Evolutionary conservation across 1,284 basidiomycete species (phyloP).

Genomic region (Cutaneotrichosporon sp.): DNA sequence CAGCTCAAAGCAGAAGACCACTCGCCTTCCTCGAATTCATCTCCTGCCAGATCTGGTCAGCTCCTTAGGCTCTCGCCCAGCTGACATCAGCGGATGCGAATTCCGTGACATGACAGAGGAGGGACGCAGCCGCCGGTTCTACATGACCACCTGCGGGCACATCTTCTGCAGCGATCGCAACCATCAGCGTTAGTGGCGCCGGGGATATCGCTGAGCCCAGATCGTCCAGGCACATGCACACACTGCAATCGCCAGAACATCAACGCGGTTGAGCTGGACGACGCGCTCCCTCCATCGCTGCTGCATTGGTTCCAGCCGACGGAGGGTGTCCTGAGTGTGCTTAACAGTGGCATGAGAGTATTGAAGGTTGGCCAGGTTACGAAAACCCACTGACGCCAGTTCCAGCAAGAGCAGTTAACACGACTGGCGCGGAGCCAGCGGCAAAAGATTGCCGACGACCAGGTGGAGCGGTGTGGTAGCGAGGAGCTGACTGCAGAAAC

Average conservation of each 20-base stretch:
- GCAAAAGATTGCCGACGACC: neutral
- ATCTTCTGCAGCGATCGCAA: constrained; percentile 28
- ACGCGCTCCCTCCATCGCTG: constrained; percentile 1
- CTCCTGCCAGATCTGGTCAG: constrained; percentile 33
- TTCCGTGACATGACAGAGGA: neutral
- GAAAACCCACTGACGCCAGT: neutral
- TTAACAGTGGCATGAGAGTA: neutral
- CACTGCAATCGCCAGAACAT: constrained; percentile 16
- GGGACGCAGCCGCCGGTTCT: constrained; percentile 18
- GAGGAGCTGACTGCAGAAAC: neutral
- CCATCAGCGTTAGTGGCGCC: constrained; percentile 26
- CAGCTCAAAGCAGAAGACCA: neutral
- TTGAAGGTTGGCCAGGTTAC: neutral
- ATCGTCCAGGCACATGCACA: constrained; percentile 16
- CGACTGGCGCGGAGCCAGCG: neutral
- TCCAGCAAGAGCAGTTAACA: constrained; percentile 12
- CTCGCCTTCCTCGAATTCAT: constrained; percentile 30
- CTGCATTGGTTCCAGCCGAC: neutral
- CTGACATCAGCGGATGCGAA: neutral
- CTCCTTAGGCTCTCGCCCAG: neutral
- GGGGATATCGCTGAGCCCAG: constrained; percentile 7
- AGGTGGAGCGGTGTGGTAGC: too few relatives aligned
- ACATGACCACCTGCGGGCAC: constrained; percentile 43
- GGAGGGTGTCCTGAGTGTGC: neutral
- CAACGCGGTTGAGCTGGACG: constrained; percentile 10